A percentile compares a stretch with the other conserved stretches of the same genome.
Conservation (phyloP, 169 alveolate genomes). For the Eimeria necatrix region DNA sequence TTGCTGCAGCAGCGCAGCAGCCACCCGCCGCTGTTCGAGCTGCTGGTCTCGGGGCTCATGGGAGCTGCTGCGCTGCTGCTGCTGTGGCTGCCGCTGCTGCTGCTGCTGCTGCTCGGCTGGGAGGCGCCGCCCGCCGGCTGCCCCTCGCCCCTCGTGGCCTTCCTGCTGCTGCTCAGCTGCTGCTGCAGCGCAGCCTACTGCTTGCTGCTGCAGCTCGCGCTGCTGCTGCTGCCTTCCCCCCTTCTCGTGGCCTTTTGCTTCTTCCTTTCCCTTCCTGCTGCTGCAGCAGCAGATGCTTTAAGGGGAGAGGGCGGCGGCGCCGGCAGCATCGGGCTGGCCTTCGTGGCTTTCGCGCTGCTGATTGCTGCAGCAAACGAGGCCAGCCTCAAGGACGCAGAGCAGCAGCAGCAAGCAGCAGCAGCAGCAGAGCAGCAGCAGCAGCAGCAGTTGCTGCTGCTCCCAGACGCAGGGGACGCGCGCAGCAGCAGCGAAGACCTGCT, state of each 20-base stretch:
- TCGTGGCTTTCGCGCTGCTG: constrained; percentile 44
- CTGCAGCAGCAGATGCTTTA: constrained; percentile 69
- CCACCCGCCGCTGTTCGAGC: constrained; percentile 50
- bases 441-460: too few species aligned
- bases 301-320: constrained; percentile 80
- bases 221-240: constrained; percentile 78
- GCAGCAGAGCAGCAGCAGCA: too few species aligned
- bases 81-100: constrained; percentile 74
- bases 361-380: constrained; percentile 59
- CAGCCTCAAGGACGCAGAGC: neutral
- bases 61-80: constrained; percentile 37
- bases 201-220: constrained; percentile 59
- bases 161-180: constrained; percentile 56
- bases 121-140: constrained; percentile 32
- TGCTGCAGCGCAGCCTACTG: constrained; percentile 32
- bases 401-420: too few species aligned
- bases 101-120: neutral
- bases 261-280: constrained; percentile 73
- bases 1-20: constrained; percentile 31
- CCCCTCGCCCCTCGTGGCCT: constrained; percentile 54
- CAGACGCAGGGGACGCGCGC: too few species aligned
- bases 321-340: constrained; percentile 59
- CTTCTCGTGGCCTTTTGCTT: constrained; percentile 74
- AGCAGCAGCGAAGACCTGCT: too few species aligned
- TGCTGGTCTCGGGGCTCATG: constrained; percentile 63